Base-by-base conservation (phyloP, 495 filamentous ascomycete genomes). In the Lepraria neglecta region DNA sequence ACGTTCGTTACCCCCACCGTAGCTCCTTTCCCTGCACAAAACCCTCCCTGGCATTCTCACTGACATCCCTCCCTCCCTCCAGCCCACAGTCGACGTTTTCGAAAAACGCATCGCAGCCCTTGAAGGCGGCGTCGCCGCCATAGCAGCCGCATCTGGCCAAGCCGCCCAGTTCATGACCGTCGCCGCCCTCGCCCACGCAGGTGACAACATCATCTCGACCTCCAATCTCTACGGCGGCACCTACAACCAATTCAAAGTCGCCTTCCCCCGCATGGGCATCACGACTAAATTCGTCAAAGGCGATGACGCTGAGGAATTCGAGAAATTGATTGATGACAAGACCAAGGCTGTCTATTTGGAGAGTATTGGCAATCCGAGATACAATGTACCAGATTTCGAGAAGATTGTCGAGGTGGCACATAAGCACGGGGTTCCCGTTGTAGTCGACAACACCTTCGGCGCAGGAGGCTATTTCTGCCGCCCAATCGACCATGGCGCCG, bases 331-430 rank as follows among this genome's bases (percentile, higher is more conserved):
- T 70, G 95, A 98, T 75, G 92, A 95, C 58, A 90, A 86, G 68
- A 98, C 94, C 44, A 97, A 96, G 81, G 88, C 88, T n/a, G 84
- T 98, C 15, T 98, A 94, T 71, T 77, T 97, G 47, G 94, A 98
- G 80, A 90, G 82, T 61, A 97, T 98, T 67, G 95, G 94, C 27
- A 98, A 98, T 75, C 94, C 94, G 4, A 83, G 86, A 58, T 97
- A 96, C 75, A 98, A 97, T 72, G 84, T 98, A 17, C 91, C 91
- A 3, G 89, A 95, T 68, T 87, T 96, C 40, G 88, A 92, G 76
- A 86, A 84, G 6, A 90, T 95, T 72, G 87, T 82, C 38, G 87
- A 89, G 71, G 78, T 88, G 56, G 86, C 88, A 27, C 87, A 95
- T 69, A 87, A 87, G 33, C 82, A 86, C 64, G 91, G 90, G 46